Evolutionary conservation across 1,284 basidiomycete species (phyloP), one percentile per base, ranked within the genome.

Genomic region (Cutaneotrichosporon sp.): DNA sequence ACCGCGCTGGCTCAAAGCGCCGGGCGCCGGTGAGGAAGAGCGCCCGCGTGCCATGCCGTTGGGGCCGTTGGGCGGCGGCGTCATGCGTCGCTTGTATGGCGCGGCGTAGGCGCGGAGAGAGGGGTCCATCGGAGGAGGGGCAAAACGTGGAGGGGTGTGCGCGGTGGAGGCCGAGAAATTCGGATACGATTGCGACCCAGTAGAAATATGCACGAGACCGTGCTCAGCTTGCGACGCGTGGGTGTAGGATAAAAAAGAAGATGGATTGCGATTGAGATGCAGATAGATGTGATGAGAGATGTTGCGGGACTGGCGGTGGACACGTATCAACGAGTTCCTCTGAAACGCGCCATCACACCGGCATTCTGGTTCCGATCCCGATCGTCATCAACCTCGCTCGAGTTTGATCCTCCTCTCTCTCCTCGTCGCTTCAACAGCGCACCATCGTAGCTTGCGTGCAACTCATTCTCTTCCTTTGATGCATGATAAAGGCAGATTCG

Each of bases 21-120:
- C 21, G 31, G 62, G 62, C 21, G 50, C 32, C 9, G 50, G 26
- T n/a, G 58, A 22, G 52, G 40, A 22, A 0, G 57, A 59, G 6
- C 55, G 55, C 11, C 34, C 55, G 10, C 55, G 55, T 4, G 9
- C 34, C 34, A 13, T 36, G 34, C 34, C 55, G 30, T 13, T 18
- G n/a, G 47, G 7, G 11, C 22, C 49, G 51, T 31, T 36, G 11
- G 30, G 38, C 1, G 59, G 58, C 40, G 59, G 63, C 1, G 63
- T 61, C 10, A 14, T 16, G 14, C 46, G 38, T 7, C 62, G 62
- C 46, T 63, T 63, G 62, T 63, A 63, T 18, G 62, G 51, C 31
- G 62, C 62, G 5, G 62, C 30, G 40, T 59, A 38, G 7, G 62
- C 55, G 9, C 51, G 51, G 51, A 53, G 51, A 14, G 51, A 53